Evolutionary conservation across 2,329 filamentous ascomycete genomes (phyloP).

Genomic region (Cyphellophora attinorum): DNA sequence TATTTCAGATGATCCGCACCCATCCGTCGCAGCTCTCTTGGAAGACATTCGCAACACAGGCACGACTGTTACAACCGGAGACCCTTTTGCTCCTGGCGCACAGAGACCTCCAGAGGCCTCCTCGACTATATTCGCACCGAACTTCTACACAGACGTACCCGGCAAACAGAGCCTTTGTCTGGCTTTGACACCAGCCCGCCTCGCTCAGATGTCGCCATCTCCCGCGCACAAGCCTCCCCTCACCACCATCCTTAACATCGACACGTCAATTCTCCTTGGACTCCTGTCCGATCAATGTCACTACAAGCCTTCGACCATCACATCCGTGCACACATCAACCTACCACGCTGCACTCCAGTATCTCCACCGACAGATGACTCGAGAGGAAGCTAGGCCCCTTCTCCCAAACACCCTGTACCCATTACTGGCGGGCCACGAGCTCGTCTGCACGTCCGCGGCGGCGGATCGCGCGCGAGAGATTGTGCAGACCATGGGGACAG

Average conservation of each 20-base stretch:
- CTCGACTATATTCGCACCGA: no score
- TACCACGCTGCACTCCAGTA: slow-evolving; percentile 50
- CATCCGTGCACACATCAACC: slow-evolving; percentile 27
- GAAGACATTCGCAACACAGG: slow-evolving; percentile 45
- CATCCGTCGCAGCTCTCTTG: slow-evolving; percentile 49
- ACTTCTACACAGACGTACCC: no score
- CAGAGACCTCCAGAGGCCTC: no score
- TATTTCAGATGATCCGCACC: slow-evolving; percentile 38
- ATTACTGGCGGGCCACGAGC: slow-evolving; percentile 42
- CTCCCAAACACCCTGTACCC: slow-evolving; percentile 55
- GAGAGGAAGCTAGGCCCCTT: slow-evolving; percentile 53
- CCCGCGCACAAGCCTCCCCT: slow-evolving; percentile 19
- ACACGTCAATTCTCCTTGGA: slow-evolving; percentile 59
- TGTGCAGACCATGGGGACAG: slow-evolving; percentile 53
- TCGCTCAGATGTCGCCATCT: not conserved
- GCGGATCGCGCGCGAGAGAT: slow-evolving; percentile 58
- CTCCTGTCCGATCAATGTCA: slow-evolving; percentile 67
- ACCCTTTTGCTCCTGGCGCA: no score
- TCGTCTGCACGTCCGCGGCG: slow-evolving; percentile 60
- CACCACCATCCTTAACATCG: slow-evolving; percentile 36
- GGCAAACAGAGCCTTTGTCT: no score
- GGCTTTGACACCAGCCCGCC: slow-evolving; percentile 12
- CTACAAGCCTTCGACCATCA: slow-evolving; percentile 22
- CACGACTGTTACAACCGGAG: slow-evolving; percentile 21
- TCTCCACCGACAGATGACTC: slow-evolving; percentile 56